Base-by-base conservation (phyloP, 352 stramenopile species). In the Pythium vanterpoolii region DNA sequence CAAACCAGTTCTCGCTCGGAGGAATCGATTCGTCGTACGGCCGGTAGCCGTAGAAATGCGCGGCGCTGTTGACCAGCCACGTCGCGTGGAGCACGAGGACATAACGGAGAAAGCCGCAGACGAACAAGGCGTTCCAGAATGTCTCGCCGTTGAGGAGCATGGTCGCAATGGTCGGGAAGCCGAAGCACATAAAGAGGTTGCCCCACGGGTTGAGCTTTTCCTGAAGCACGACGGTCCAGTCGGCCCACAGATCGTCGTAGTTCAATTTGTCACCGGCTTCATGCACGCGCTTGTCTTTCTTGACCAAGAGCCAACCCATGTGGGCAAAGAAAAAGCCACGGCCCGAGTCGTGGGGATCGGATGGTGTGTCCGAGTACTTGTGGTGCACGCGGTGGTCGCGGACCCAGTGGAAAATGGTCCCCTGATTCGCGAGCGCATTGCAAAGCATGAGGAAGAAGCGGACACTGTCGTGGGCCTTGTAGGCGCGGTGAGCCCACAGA, bases 261-360 rank as follows among this genome's bases (percentile, higher is more conserved):
- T 98, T 97, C 65, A 99, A 87, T 68, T 98, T 97, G 16, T 79
- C 86, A 40, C 87, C 85, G 34, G 86, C 86, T 26, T 95, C 87
- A 26, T 96, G 71, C 52, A 99, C 93, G 34, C 86, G 84, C 2
- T 80, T 77, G 74, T 99, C 89, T 74, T 99, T 99, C 82, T 99
- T 99, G 24, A 99, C 80, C 31, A 98, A 87, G 13, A 99, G 72
- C 97, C 97, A 99, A 51, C 97, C 97, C 83, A 99, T 98, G 81
- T 99, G 97, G 10, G 97, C 89, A 69, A 98, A 99, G 83, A 99
- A 99, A 69, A 99, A 99, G 42, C 97, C 97, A n/a, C 95, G 84
- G 26, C 78, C 96, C 9, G 97, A 98, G 75, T 99, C 89, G 82
- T 99, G 97, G 44, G 92, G 92, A 59, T 97, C 90, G 4, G 86